phyloP scores from a whole-genome alignment of 2,329 filamentous ascomycete genomes.

The Calonectria hongkongensis region DNA sequence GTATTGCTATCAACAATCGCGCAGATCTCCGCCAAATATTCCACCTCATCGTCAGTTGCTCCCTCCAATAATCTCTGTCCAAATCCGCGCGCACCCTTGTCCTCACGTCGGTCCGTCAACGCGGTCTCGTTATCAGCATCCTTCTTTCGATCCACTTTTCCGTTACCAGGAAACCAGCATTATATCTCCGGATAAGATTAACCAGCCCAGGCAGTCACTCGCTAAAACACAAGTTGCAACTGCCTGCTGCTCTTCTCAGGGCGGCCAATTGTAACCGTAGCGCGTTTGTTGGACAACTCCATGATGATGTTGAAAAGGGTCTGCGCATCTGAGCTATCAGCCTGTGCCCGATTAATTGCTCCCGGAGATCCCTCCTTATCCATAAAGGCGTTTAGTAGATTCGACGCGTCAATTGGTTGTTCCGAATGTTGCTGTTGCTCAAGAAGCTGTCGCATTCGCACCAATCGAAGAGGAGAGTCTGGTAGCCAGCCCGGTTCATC shows the following conservation, averaged over 20 bases:
- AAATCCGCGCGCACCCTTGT: slow-evolving; percentile 16
- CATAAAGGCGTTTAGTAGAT: slow-evolving; percentile 46
- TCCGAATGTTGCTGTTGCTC: background rate
- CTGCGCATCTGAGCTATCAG: slow-evolving; percentile 9
- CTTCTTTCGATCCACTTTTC: slow-evolving; percentile 3
- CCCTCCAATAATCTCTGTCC: background rate
- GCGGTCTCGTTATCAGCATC: slow-evolving; percentile 13
- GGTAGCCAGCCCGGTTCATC: slow-evolving; percentile 44
- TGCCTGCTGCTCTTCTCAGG: background rate
- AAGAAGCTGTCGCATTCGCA: slow-evolving; percentile 37
- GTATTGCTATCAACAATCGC: background rate
- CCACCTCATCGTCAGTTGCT: background rate
- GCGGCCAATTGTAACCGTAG: slow-evolving; percentile 10
- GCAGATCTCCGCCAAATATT: background rate
- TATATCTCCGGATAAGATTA: background rate
- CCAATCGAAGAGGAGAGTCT: slow-evolving; percentile 40
- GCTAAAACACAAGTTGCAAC: slow-evolving; percentile 4
- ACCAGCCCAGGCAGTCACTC: background rate
- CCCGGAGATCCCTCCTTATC: slow-evolving; percentile 47
- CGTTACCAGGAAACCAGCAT: background rate
- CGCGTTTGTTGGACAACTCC: slow-evolving; percentile 13
- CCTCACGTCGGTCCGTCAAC: background rate
- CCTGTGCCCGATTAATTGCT: slow-evolving; percentile 43
- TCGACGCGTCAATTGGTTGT: background rate
- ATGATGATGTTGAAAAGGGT: slow-evolving; percentile 49